phyloP scores from a whole-genome alignment of 495 filamentous ascomycete genomes.

The Lepraria neglecta region DNA sequence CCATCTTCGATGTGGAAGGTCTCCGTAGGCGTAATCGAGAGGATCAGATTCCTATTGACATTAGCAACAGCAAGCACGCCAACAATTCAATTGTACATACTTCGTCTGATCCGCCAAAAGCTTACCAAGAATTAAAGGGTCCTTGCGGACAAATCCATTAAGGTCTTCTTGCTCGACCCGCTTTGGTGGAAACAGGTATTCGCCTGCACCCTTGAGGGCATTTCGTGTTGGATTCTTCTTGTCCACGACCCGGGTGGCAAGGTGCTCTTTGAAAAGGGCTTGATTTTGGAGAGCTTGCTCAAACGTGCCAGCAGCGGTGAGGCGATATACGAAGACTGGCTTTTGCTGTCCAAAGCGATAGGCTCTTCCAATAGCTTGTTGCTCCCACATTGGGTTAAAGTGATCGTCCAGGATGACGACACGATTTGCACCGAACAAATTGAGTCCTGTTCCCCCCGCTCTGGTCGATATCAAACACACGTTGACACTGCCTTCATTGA shows the following conservation, averaged over 20 bases:
- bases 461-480: conserved; percentile 77
- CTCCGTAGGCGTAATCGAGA: conserved; percentile 50
- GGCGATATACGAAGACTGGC: conserved; percentile 80
- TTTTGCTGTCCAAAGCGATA: conserved; percentile 85
- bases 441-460: conserved; percentile 77
- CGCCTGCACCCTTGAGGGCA: conserved; percentile 42
- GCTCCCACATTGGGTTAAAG: conserved; percentile 75
- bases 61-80: conserved; percentile 16
- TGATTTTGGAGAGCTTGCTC: conserved; percentile 66
- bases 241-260: conserved; percentile 74
- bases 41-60: conserved; percentile 33
- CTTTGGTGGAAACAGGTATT: conserved; percentile 55
- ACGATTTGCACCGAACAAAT: conserved; percentile 78
- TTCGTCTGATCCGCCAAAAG: conserved; percentile 42
- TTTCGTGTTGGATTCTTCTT: conserved; percentile 62
- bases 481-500: conserved; percentile 48
- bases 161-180: conserved; percentile 48
- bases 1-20: conserved; percentile 52
- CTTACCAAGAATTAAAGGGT: conserved; percentile 61
- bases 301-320: conserved; percentile 71
- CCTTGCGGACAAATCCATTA: conserved; percentile 50
- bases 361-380: conserved; percentile 82
- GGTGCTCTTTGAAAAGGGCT: conserved; percentile 70
- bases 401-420: conserved; percentile 81
- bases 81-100: conserved; percentile 18